Evolutionary conservation across 2,329 filamentous ascomycete genomes (phyloP).

Genomic region (Pseudopithomyces maydicus): DNA sequence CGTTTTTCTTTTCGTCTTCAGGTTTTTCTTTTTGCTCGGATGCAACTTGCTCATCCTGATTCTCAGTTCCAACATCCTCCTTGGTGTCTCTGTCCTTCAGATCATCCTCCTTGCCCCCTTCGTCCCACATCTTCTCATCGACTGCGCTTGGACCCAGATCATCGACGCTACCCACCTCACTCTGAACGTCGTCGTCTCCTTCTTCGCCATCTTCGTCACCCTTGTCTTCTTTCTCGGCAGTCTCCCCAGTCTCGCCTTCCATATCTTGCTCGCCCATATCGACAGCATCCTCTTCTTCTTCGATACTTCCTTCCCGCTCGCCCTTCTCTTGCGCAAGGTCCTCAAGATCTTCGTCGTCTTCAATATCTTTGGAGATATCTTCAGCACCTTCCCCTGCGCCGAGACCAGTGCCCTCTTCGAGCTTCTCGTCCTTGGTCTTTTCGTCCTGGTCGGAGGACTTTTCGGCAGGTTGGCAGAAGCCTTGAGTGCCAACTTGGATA

Average conservation of each 20-base stretch:
- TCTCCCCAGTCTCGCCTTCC: constrained; percentile 79
- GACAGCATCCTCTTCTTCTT: constrained; percentile 83
- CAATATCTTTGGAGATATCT: constrained; percentile 96
- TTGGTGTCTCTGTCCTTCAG: constrained; percentile 83
- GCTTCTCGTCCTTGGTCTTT: constrained; percentile 72
- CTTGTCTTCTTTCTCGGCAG: constrained; percentile 58
- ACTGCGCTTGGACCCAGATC: constrained; percentile 87
- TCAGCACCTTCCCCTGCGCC: constrained; percentile 95
- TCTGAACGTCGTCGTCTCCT: constrained; percentile 73
- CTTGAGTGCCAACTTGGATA: constrained; percentile 76
- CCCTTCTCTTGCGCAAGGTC: constrained; percentile 88
- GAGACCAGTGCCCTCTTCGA: constrained; percentile 90
- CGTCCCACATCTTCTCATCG: constrained; percentile 99
- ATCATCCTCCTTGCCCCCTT: constrained; percentile 75
- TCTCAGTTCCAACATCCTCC: constrained; percentile 55
- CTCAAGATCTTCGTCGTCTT: constrained; percentile 88
- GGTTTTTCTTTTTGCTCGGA: constrained; percentile 57
- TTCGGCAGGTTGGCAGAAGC: constrained; percentile 90
- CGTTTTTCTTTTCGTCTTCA: constrained; percentile 58
- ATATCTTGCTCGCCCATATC: constrained; percentile 92
- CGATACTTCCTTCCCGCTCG: constrained; percentile 67
- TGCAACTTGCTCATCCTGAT: constrained; percentile 52
- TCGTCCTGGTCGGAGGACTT: constrained; percentile 69
- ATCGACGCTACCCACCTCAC: constrained; percentile 89
- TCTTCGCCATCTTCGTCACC: constrained; percentile 60